Conservation (phyloP, 495 filamentous ascomycete genomes). For the Penicillium bialowiezense region DNA sequence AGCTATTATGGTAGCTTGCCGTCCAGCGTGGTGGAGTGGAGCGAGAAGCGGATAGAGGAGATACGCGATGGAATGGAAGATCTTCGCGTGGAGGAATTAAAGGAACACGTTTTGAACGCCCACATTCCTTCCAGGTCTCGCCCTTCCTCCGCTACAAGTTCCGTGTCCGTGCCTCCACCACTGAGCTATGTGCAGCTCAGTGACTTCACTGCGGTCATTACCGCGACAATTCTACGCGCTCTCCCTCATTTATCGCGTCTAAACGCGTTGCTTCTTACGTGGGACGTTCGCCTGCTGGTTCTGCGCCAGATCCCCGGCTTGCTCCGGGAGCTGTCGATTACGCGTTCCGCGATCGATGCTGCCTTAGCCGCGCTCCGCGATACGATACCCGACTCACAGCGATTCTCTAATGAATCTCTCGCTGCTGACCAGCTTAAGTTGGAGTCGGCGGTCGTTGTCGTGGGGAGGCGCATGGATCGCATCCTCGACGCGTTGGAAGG, state of each 20-base stretch:
- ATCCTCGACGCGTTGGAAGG: conserved; percentile 86
- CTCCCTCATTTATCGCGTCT: conserved; percentile 78
- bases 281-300: conserved; percentile 73
- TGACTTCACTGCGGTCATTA: conserved; percentile 85
- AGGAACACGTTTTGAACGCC: conserved; percentile 79
- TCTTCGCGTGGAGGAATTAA: conserved; percentile 85
- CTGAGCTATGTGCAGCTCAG: conserved; percentile 62
- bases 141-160: conserved; percentile 52
- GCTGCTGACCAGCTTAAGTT: conserved; percentile 62
- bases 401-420: conserved; percentile 51
- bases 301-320: conserved; percentile 68
- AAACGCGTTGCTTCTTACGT: conserved; percentile 63
- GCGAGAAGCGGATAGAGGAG: conserved; percentile 72
- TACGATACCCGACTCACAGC: conserved; percentile 13
- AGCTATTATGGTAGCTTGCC: conserved; percentile 70
- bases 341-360: conserved; percentile 61
- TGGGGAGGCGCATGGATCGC: conserved; percentile 72
- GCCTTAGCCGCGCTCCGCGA: conserved; percentile 56
- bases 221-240: conserved; percentile 80
- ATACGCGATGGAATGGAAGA: conserved; percentile 75
- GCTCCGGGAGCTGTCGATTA: conserved; percentile 61
- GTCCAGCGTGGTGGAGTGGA: conserved; percentile 54
- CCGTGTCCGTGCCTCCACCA: conserved; percentile 50
- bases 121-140: conserved; percentile 60
- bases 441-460: conserved; percentile 62